These are phyloP conservation scores for Brassica hybrid DNA, from an alignment of 441 rosid genomes.

Conservation along the genomic window DNA sequence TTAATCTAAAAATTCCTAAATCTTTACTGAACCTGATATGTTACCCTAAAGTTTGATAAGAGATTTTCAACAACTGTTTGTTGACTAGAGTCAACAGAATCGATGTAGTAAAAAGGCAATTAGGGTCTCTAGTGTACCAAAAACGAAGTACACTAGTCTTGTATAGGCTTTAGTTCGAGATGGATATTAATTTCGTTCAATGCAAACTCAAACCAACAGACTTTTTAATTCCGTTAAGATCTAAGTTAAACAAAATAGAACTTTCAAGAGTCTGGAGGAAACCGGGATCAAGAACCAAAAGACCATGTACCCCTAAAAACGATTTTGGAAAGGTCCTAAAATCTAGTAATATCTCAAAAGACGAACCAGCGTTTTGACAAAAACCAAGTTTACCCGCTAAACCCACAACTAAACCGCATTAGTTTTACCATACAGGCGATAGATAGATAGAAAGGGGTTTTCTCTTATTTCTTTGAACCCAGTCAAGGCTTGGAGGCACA, in stretches of 20 bases:
- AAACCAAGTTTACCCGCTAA: constrained; percentile 18
- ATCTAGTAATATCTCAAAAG: constrained; percentile 31
- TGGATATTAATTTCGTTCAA: background rate
- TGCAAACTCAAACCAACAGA: background rate
- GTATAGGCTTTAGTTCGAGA: background rate
- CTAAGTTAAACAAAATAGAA: background rate
- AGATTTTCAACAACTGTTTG: no score
- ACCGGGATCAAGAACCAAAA: no score
- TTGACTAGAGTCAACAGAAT: no score
- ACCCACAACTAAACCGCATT: constrained; percentile 28
- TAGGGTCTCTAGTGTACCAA: no score
- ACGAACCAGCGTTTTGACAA: constrained; percentile 26
- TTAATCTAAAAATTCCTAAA: no score
- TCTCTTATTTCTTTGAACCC: constrained; percentile 26
- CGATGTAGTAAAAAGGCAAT: no score
- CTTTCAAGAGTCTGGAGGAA: background rate
- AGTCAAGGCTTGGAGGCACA: constrained; percentile 60
- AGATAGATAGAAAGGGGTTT: background rate
- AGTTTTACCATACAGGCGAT: constrained; percentile 18
- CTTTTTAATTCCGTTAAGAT: constrained; percentile 1
- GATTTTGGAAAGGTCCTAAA: constrained; percentile 25
- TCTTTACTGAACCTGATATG: no score
- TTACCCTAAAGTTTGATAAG: no score
- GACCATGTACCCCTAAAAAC: no score
- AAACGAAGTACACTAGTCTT: no score